phyloP scores from a whole-genome alignment of 345 rosid genomes.

The Salix exigua region DNA sequence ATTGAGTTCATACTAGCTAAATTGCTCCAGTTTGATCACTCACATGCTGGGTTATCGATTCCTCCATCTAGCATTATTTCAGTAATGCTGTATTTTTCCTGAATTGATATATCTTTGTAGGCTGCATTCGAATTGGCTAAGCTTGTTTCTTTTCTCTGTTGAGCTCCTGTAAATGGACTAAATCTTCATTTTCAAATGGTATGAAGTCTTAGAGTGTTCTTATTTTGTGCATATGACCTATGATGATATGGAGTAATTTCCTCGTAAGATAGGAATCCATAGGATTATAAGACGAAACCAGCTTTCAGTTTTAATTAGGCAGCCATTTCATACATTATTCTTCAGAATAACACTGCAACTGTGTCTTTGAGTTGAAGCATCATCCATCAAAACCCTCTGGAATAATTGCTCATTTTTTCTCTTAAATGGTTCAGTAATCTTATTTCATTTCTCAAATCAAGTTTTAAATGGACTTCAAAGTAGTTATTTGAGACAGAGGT shows the following conservation, averaged over 20 bases:
- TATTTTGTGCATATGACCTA: not conserved
- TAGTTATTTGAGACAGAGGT: not conserved
- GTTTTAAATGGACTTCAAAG: not conserved
- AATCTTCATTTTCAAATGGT: not conserved
- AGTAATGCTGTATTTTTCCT: not conserved
- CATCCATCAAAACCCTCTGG: not conserved
- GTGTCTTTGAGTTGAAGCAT: not conserved
- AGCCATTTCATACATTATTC: not conserved
- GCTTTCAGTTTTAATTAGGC: not conserved
- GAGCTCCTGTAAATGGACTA: not conserved
- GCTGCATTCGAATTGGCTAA: not conserved
- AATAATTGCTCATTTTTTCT: not conserved
- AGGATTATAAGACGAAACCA: not conserved
- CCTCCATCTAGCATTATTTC: not conserved
- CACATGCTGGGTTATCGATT: not conserved
- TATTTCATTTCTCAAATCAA: not conserved
- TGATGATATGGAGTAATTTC: not conserved
- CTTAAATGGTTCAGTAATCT: not conserved
- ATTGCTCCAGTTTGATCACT: not conserved
- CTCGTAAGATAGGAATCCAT: not conserved
- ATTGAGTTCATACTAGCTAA: not conserved
- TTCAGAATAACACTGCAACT: not conserved
- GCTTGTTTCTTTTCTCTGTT: not conserved
- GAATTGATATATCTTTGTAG: not conserved
- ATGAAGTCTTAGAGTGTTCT: not conserved